Percentiles rank a stretch among this genome's conserved stretches.
These are phyloP conservation scores for Xylariales sp. DNA, from an alignment of 2,329 filamentous ascomycete species.

Conservation along the genomic window DNA sequence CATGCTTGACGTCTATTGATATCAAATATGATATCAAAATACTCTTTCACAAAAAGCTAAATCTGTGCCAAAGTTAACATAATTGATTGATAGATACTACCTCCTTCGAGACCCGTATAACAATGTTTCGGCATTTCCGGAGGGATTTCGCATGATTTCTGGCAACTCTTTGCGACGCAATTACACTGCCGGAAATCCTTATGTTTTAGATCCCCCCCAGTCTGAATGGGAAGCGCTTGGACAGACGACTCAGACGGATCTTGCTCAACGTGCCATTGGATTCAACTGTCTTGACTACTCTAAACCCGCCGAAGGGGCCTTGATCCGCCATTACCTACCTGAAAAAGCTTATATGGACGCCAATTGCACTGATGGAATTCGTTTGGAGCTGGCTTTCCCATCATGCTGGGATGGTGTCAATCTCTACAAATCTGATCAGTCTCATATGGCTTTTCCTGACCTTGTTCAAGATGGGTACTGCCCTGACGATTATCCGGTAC, in stretches of 20 bases:
- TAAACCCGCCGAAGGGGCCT: constrained; percentile 61
- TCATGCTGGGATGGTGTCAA: constrained; percentile 82
- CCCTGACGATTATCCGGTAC: constrained; percentile 62
- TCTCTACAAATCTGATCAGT: constrained; percentile 45
- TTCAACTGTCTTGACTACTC: constrained; percentile 94
- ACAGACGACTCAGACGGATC: constrained; percentile 60
- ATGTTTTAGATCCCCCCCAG: constrained; percentile 59
- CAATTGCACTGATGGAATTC: constrained; percentile 77
- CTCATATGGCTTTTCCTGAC: constrained; percentile 74
- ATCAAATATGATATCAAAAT: too few relatives aligned
- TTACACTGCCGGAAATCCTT: constrained; percentile 66
- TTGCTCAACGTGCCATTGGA: constrained; percentile 78
- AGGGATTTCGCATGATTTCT: constrained; percentile 76
- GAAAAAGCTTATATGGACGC: constrained; percentile 74
- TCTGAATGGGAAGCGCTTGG: constrained; percentile 64
- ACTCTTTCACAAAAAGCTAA: too few relatives aligned
- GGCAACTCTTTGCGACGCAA: constrained; percentile 65
- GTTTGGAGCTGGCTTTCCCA: constrained; percentile 82
- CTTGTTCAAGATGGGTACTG: constrained; percentile 74
- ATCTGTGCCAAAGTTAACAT: too few relatives aligned
- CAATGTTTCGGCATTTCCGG: constrained; percentile 69
- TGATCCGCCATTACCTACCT: constrained; percentile 79
- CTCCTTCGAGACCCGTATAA: constrained; percentile 56
- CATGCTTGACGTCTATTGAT: background rate
- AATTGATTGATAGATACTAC: too few relatives aligned